A percentile compares a stretch with the other conserved stretches of the same genome.
phyloP scores from a whole-genome alignment of 768 basidiomycete species.

The Nidularia pulvinata region DNA sequence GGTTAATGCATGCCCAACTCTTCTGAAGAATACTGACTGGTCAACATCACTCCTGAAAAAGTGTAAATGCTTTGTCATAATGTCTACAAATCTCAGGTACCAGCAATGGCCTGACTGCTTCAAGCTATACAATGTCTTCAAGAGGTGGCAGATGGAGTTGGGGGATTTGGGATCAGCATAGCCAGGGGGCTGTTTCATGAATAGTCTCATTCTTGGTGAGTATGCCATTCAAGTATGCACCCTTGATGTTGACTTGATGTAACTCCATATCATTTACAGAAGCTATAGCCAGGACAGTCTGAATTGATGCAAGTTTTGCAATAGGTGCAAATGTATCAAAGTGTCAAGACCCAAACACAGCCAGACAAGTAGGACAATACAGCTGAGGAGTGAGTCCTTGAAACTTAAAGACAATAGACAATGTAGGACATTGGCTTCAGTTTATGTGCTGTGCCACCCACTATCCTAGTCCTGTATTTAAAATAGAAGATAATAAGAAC shows the following conservation, averaged over 20 bases:
- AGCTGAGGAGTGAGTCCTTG: too few species aligned
- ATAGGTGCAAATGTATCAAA: constrained; percentile 11
- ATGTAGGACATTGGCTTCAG: too few species aligned
- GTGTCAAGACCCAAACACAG: too few species aligned
- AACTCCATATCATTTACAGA: constrained; percentile 9
- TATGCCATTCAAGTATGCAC: constrained; percentile 29
- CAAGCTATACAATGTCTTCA: constrained; percentile 4
- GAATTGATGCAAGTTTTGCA: background rate
- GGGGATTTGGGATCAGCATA: background rate
- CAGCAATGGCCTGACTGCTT: constrained; percentile 9
- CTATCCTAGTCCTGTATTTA: too few species aligned
- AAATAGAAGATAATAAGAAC: too few species aligned
- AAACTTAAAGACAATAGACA: too few species aligned
- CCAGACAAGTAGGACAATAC: too few species aligned
- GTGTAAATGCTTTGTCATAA: constrained; percentile 7
- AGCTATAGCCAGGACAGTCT: constrained; percentile 22
- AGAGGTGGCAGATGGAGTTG: background rate
- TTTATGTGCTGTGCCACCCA: too few species aligned
- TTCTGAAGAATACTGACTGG: constrained; percentile 10
- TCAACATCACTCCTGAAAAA: constrained; percentile 11
- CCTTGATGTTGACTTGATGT: constrained; percentile 27
- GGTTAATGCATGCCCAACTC: background rate
- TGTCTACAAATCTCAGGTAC: constrained; percentile 11
- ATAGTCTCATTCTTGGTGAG: constrained; percentile 16
- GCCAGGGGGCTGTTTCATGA: constrained; percentile 7